Evolutionary conservation across 257 asterid genomes (phyloP).

Genomic region (Ocimum tenuiflorum): DNA sequence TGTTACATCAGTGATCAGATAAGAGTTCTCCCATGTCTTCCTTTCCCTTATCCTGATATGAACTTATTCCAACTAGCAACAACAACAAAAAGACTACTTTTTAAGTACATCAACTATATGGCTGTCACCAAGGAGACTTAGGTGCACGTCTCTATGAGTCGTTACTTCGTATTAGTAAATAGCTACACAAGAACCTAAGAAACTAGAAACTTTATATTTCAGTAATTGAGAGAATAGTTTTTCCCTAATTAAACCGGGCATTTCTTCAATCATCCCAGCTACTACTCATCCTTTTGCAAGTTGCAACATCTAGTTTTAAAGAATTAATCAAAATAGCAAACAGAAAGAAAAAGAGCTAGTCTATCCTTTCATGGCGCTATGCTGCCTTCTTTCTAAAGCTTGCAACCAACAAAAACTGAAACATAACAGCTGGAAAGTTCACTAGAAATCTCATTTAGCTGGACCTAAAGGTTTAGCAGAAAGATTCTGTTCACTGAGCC

Average conservation of each 20-base stretch:
- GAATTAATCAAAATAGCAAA: constrained; percentile 33
- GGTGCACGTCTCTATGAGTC: not conserved
- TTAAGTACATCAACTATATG: constrained; percentile 16
- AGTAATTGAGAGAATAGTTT: constrained; percentile 27
- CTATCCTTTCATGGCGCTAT: constrained; percentile 31
- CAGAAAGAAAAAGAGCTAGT: constrained; percentile 20
- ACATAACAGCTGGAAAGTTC: constrained; percentile 19
- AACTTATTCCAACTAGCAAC: constrained; percentile 26
- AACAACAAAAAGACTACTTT: constrained; percentile 4
- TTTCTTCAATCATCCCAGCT: constrained; percentile 29
- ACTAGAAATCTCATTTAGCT: constrained; percentile 24
- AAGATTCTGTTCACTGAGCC: constrained; percentile 40
- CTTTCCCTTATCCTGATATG: constrained; percentile 22
- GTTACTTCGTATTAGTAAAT: constrained; percentile 14
- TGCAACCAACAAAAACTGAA: constrained; percentile 27
- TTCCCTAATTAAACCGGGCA: constrained; percentile 27
- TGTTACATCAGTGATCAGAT: constrained; percentile 27
- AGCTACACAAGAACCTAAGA: constrained; percentile 18
- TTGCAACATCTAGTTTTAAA: constrained; percentile 33
- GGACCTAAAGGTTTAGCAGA: constrained; percentile 25
- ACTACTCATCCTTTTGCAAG: constrained; percentile 35
- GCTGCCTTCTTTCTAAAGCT: constrained; percentile 30
- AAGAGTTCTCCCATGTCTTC: constrained; percentile 17
- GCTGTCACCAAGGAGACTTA: constrained; percentile 13
- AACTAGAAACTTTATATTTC: constrained; percentile 32